Evolutionary conservation across 371 early-diverging fungal genomes (phyloP), one percentile per base, ranked within the genome.

Genomic region (Mortierella sp.): DNA sequence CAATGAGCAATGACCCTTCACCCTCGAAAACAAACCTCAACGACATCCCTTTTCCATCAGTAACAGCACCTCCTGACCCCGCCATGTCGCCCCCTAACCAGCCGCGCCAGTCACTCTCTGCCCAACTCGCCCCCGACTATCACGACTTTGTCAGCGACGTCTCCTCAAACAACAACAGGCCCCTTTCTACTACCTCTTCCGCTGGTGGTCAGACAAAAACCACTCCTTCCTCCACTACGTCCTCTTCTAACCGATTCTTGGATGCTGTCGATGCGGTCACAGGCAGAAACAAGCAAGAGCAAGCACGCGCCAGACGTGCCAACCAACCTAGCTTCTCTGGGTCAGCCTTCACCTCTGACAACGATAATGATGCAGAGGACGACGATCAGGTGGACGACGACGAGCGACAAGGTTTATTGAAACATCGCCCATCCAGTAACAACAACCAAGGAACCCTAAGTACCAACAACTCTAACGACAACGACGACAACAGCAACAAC

Each of bases 241-340:
- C 82, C 2, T 49, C 70, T 41, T 56, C 70, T 41, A 79, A 55
- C 54, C 80, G 80, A 8, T 84, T 80, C 44, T 70, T 81, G 77
- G 89, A 80, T 80, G 87, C 84, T 51, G 85, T 63, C 65, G 65
- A 63, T 63, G 65, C 35, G 4, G 65, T 74, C 72, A 83, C 78
- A 44, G 79, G 55, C 74, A 77, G 63, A 35, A 58, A 68, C 72
- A 80, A 77, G 1, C 68, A 38, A 11, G 70, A 74, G 6, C 70
- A 70, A 21, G 77, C 82, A 16, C 86, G 86, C 12, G 72, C 80
- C n/a, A 63, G 86, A 55, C 79, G 82, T 68, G 89, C 77, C 38
- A 86, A 86, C 63, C 86, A 86, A 32, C 82, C 86, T 41, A 86
- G 86, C 27, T 79, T 86, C 54, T 65, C 75, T 63, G 86, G 86